Percentiles rank a stretch among this genome's conserved stretches.
These are phyloP conservation scores for Ramicandelaber brevisporus DNA, from an alignment of 192 early-diverging fungal species.

Conservation along the genomic window DNA sequence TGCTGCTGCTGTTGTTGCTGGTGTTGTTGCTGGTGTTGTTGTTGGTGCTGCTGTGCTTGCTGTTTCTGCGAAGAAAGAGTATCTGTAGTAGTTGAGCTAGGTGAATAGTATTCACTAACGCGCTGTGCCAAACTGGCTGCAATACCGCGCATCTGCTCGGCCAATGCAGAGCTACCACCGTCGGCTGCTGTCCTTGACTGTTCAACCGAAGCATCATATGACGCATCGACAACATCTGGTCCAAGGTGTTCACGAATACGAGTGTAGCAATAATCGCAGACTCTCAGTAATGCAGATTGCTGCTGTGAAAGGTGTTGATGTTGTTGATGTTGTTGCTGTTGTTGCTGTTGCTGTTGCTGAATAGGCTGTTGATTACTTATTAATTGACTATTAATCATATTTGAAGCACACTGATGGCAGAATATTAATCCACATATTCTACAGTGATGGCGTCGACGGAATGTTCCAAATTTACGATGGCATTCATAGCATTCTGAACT, in stretches of 20 bases:
- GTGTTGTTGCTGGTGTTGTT: constrained; percentile 1
- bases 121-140: no score
- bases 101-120: no score
- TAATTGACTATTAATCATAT: constrained; percentile 31
- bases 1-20: constrained; percentile 1
- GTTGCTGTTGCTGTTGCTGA: constrained; percentile 1
- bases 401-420: constrained; percentile 45
- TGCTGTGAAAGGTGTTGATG: constrained; percentile 4
- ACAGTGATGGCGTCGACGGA: constrained; percentile 54
- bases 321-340: constrained; percentile 1
- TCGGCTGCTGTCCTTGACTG: no score
- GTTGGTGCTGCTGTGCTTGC: constrained; percentile 2
- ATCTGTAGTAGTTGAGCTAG: no score
- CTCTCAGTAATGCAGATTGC: no score
- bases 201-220: no score
- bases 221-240: no score
- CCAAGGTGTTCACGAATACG: no score
- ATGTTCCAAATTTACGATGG: constrained; percentile 35
- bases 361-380: constrained; percentile 25
- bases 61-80: no score
- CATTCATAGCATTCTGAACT: constrained; percentile 68
- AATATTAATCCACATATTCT: constrained; percentile 64
- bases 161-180: no score
- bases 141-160: no score
- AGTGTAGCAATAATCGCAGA: no score